phyloP scores from a whole-genome alignment of 306 rosid genomes.

The Pyrus betulifolia region DNA sequence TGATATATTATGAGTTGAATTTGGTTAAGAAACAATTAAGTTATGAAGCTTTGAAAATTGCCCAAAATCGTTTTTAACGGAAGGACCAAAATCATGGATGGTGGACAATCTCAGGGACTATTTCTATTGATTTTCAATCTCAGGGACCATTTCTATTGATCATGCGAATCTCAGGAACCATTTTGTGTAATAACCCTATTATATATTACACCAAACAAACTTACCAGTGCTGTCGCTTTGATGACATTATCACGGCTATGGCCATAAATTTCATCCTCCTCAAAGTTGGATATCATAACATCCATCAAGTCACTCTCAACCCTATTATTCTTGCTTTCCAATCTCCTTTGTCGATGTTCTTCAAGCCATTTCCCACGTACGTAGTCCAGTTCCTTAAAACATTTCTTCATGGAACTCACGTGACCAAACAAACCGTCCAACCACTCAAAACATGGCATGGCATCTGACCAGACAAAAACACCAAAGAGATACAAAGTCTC shows the following conservation, averaged over 20 bases:
- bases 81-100: no score
- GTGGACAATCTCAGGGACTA: no score
- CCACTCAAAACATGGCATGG: constrained; percentile 30
- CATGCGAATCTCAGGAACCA: no score
- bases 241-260: constrained; percentile 34
- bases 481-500: constrained; percentile 22
- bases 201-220: no score
- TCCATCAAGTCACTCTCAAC: constrained; percentile 39
- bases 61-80: no score
- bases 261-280: constrained; percentile 24
- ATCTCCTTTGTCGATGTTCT: constrained; percentile 21
- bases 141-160: no score
- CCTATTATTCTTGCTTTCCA: neutral
- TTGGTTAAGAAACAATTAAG: no score
- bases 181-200: no score
- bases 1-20: no score
- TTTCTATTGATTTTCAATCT: no score
- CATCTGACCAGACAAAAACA: constrained; percentile 46
- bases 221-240: constrained; percentile 60
- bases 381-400: constrained; percentile 23
- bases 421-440: constrained; percentile 38
- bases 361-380: constrained; percentile 39
- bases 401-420: constrained; percentile 42
- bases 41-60: no score
- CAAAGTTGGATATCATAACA: constrained; percentile 25